Percentiles rank a stretch among this genome's conserved stretches.
These are phyloP conservation scores for Immersiella caudata DNA, from an alignment of 495 filamentous ascomycete species.

Conservation along the genomic window DNA sequence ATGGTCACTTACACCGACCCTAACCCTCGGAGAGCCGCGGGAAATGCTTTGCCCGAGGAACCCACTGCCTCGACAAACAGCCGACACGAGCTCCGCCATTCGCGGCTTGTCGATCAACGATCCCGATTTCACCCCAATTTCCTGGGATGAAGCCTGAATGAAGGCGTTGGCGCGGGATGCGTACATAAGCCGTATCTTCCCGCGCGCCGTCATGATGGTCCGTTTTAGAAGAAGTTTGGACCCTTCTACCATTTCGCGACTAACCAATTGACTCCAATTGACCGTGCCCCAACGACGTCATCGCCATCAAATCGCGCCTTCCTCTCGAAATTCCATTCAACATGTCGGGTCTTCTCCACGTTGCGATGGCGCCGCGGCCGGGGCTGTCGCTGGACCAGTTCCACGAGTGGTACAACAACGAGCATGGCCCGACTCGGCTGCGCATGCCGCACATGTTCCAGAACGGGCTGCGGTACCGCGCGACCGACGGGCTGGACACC, in stretches of 20 bases:
- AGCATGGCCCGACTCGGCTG: slow-evolving; percentile 78
- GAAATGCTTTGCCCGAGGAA: slow-evolving; percentile 33
- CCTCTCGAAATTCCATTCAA: not conserved
- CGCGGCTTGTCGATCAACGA: not conserved
- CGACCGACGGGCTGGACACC: slow-evolving; percentile 61
- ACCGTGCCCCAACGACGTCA: not conserved
- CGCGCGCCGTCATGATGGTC: not conserved
- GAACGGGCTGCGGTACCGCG: slow-evolving; percentile 78
- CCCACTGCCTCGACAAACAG: slow-evolving; percentile 31
- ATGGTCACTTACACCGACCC: not conserved
- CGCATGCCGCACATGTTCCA: slow-evolving; percentile 67
- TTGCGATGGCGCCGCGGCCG: slow-evolving; percentile 73
- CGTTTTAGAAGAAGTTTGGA: not conserved
- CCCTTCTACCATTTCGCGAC: not conserved
- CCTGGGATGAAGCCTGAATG: not conserved
- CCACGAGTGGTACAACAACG: slow-evolving; percentile 90
- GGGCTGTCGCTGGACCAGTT: slow-evolving; percentile 68
- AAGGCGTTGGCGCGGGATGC: not conserved
- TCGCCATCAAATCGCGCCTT: no score
- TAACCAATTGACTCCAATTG: not conserved
- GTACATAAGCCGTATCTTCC: not conserved
- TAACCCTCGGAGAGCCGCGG: slow-evolving; percentile 10
- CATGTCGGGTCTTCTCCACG: slow-evolving; percentile 68
- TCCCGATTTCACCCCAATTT: not conserved
- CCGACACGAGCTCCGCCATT: slow-evolving; percentile 27